phyloP scores from a whole-genome alignment of 768 basidiomycete species.

The Gymnopilus junonius region DNA sequence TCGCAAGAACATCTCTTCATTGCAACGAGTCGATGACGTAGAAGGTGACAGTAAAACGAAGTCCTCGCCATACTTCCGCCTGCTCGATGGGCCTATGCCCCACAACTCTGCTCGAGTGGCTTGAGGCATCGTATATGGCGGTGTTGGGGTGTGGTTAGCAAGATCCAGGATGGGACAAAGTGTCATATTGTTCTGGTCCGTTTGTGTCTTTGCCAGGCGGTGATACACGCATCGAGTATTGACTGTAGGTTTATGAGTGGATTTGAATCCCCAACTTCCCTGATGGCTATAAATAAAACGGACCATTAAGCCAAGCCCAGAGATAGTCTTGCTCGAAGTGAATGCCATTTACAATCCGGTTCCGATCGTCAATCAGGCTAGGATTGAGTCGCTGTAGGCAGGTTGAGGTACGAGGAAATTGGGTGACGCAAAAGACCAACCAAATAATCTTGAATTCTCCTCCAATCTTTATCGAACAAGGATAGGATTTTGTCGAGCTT shows the following conservation, averaged over 20 bases:
- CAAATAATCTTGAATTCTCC: constrained; percentile 49
- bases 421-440: constrained; percentile 42
- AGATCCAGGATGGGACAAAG: constrained; percentile 92
- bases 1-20: constrained; percentile 73
- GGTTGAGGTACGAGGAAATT: constrained; percentile 4
- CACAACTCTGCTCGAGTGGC: constrained; percentile 39
- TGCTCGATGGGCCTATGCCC: constrained; percentile 37
- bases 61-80: constrained; percentile 41
- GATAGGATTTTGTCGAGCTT: constrained; percentile 46
- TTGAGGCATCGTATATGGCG: constrained; percentile 48
- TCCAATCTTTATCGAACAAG: constrained; percentile 67
- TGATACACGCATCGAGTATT: constrained; percentile 92
- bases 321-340: constrained; percentile 53
- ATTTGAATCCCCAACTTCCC: not conserved
- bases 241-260: constrained; percentile 47
- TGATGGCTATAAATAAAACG: constrained; percentile 22
- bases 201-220: constrained; percentile 50
- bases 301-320: constrained; percentile 95
- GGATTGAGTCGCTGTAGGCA: constrained; percentile 19
- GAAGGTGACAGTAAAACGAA: constrained; percentile 57
- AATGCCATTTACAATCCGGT: constrained; percentile 18
- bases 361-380: not conserved
- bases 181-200: constrained; percentile 77
- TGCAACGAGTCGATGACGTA: constrained; percentile 41
- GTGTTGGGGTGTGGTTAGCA: constrained; percentile 70